These are phyloP conservation scores for Curvularia eragrostidis DNA, from an alignment of 2,329 filamentous ascomycete species.

Conservation along the genomic window DNA sequence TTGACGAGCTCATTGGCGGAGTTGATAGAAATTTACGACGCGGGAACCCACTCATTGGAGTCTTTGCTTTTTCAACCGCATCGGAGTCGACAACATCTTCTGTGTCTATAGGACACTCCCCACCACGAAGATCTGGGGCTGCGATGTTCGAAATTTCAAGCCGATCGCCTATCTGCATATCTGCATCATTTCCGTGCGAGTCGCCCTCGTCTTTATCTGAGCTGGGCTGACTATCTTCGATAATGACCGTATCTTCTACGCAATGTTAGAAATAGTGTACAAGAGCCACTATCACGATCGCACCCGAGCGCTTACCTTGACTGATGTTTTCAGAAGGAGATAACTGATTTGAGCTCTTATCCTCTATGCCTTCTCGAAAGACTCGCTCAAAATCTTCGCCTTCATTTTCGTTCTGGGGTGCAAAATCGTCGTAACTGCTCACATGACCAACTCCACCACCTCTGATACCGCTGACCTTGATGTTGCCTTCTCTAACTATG, in stretches of 20 bases:
- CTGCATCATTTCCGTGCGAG: conserved; percentile 15
- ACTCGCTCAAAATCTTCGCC: conserved; percentile 4
- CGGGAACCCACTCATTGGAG: conserved; percentile 13
- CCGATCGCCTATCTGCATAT: conserved; percentile 9
- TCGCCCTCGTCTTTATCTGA: conserved; percentile 13
- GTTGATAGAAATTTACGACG: conserved; percentile 11
- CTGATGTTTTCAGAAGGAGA: conserved; percentile 19
- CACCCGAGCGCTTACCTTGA: conserved; percentile 17
- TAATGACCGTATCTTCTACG: conserved; percentile 22
- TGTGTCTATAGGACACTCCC: conserved; percentile 11
- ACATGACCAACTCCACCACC: conserved; percentile 10
- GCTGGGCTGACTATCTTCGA: conserved; percentile 15
- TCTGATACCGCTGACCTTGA: conserved; percentile 13
- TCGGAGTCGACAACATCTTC: conserved; percentile 1
- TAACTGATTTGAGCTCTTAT: conserved; percentile 18
- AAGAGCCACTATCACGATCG: conserved; percentile 11
- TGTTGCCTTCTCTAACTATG: conserved; percentile 14
- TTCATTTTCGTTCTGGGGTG: conserved; percentile 9
- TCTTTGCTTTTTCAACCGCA: conserved; percentile 2
- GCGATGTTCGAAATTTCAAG: conserved; percentile 13
- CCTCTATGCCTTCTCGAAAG: conserved; percentile 9
- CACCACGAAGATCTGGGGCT: conserved; percentile 8
- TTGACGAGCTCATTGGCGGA: conserved; percentile 14
- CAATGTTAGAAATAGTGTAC: conserved; percentile 20
- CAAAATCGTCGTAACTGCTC: conserved; percentile 8